A percentile compares a stretch with the other conserved stretches of the same genome.
Evolutionary conservation across 805 yeast species (phyloP).

Genomic region (Hanseniaspora meyeri): DNA sequence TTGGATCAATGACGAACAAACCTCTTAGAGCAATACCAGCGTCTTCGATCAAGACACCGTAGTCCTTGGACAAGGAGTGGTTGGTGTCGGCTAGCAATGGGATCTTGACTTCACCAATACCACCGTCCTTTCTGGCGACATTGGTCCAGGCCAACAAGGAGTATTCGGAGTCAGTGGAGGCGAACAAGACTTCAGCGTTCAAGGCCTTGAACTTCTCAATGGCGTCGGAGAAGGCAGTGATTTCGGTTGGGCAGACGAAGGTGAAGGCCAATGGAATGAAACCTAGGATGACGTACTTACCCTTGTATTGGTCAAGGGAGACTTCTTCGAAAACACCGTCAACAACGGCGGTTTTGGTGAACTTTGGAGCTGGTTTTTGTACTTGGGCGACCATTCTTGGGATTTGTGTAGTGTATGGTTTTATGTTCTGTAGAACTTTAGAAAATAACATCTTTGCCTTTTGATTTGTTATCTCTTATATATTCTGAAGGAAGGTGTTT

Average conservation of each 20-base stretch:
- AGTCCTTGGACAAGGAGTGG: slow-evolving; percentile 87
- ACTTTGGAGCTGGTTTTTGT: slow-evolving; percentile 92
- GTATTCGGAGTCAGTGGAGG: slow-evolving; percentile 98
- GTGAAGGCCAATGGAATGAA: slow-evolving; percentile 99
- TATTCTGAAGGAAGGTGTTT: no score
- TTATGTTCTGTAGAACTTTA: background rate
- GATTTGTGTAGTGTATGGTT: background rate
- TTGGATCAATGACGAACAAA: slow-evolving; percentile 93
- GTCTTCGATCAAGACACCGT: slow-evolving; percentile 94
- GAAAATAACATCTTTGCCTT: background rate
- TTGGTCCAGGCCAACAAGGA: slow-evolving; percentile 97
- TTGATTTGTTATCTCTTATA: no score
- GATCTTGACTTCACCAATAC: slow-evolving; percentile 87
- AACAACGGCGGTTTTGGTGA: slow-evolving; percentile 93
- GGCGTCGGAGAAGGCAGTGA: slow-evolving; percentile 96
- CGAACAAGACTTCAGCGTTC: slow-evolving; percentile 81
- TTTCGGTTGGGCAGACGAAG: slow-evolving; percentile 98
- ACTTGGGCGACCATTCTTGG: slow-evolving; percentile 71
- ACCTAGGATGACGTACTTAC: slow-evolving; percentile 94
- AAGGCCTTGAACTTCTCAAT: slow-evolving; percentile 76
- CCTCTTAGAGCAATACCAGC: slow-evolving; percentile 97
- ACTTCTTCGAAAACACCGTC: slow-evolving; percentile 94
- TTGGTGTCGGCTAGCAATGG: slow-evolving; percentile 95
- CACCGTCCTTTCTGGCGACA: slow-evolving; percentile 92
- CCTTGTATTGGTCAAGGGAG: slow-evolving; percentile 87